Conservation (phyloP, 768 basidiomycete species). For the Mrakia hoshinonis region DNA sequence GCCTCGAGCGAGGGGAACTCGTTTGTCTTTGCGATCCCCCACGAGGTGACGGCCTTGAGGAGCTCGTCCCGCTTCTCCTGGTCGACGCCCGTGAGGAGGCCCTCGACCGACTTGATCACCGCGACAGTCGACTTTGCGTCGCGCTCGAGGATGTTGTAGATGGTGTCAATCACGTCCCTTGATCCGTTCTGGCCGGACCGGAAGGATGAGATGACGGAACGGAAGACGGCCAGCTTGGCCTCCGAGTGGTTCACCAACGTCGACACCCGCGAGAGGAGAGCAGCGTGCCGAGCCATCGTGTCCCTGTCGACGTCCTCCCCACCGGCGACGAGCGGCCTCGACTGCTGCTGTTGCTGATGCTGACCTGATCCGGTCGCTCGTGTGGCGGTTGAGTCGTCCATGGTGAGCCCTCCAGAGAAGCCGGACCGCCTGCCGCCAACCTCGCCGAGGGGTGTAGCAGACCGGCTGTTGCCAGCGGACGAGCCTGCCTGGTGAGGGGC, state of each 20-base stretch:
- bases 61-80: conserved; percentile 67
- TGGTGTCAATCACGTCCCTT: conserved; percentile 72
- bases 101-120: conserved; percentile 47
- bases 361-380: conserved; percentile 3
- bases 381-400: neutral
- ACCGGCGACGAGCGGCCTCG: neutral
- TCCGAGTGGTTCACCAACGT: conserved; percentile 40
- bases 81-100: conserved; percentile 51
- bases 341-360: neutral
- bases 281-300: conserved; percentile 49
- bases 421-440: neutral
- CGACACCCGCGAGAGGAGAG: conserved; percentile 55
- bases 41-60: neutral
- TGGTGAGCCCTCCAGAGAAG: conserved; percentile 28
- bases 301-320: conserved; percentile 38
- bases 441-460: conserved; percentile 31
- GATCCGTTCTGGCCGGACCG: conserved; percentile 66
- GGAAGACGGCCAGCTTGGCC: conserved; percentile 46
- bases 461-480: conserved; percentile 25
- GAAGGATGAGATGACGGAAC: conserved; percentile 70
- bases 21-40: conserved; percentile 38
- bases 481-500: conserved; percentile 13
- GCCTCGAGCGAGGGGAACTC: conserved; percentile 60
- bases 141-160: conserved; percentile 68
- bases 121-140: conserved; percentile 61